A percentile compares a stretch with the other conserved stretches of the same genome.
Conservation (phyloP, 108 stramenopile species). For the Pseudonitzschia delicatissima region DNA sequence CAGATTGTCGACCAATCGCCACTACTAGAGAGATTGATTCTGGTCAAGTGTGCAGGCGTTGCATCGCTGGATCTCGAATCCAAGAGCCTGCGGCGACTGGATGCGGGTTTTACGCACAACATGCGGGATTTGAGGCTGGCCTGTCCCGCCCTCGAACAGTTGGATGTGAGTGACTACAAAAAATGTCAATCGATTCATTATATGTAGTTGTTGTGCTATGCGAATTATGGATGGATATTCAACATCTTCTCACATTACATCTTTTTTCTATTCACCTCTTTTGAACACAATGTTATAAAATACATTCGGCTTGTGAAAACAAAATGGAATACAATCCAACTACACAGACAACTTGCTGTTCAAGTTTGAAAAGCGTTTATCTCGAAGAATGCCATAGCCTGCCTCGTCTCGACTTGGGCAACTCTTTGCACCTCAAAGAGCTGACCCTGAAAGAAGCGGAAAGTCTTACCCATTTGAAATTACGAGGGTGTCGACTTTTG, state of each 20-base stretch:
- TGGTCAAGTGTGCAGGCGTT: constrained; percentile 16
- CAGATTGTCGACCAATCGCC: neutral
- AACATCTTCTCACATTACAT: neutral
- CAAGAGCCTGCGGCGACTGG: neutral
- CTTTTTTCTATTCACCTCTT: neutral
- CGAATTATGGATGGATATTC: neutral
- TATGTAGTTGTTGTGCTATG: neutral
- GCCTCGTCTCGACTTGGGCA: constrained; percentile 1
- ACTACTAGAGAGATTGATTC: constrained; percentile 2
- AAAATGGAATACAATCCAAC: neutral
- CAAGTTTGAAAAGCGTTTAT: neutral
- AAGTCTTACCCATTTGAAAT: neutral
- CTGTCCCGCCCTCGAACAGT: constrained; percentile 5
- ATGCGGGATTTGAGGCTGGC: neutral
- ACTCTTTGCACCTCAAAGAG: neutral
- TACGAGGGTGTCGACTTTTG: neutral
- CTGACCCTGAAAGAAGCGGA: neutral
- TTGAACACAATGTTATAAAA: neutral
- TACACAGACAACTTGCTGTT: neutral
- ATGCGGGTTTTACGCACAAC: constrained; percentile 4
- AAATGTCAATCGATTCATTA: neutral
- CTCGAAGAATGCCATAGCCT: neutral
- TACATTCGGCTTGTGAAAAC: too few species aligned
- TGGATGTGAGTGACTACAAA: constrained; percentile 2
- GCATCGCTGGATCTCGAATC: constrained; percentile 8